phyloP scores from a whole-genome alignment of 495 filamentous ascomycete species.

The Aspergillus baeticus region DNA sequence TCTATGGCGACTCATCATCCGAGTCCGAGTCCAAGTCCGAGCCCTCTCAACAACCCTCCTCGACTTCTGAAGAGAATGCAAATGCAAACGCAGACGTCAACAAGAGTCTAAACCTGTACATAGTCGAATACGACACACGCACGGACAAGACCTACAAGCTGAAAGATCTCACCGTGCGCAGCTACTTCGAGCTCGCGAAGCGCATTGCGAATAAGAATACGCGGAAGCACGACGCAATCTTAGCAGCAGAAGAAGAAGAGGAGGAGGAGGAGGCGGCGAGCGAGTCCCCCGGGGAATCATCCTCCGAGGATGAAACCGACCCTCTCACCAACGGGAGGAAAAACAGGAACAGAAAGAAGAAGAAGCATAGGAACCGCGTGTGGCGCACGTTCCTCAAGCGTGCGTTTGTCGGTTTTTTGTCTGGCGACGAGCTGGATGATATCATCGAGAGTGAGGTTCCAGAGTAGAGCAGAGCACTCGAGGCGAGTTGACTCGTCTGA shows the following conservation, averaged over 20 bases:
- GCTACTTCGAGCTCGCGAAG: conserved; percentile 72
- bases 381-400: conserved; percentile 78
- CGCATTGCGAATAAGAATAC: conserved; percentile 64
- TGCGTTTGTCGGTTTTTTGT: conserved; percentile 75
- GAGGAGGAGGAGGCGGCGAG: too few species aligned
- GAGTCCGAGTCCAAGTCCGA: too few species aligned
- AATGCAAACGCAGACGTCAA: not conserved
- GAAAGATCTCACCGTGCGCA: conserved; percentile 82
- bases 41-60: too few species aligned
- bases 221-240: conserved; percentile 19
- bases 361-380: conserved; percentile 44
- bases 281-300: conserved; percentile 15
- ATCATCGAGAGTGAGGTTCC: conserved; percentile 10
- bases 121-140: conserved; percentile 84
- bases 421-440: conserved; percentile 21
- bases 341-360: conserved; percentile 35
- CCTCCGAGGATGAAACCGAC: not conserved
- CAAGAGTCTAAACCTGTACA: conserved; percentile 52
- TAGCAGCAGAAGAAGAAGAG: too few species aligned
- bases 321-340: not conserved
- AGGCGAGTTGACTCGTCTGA: too few species aligned
- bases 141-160: conserved; percentile 69
- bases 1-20: conserved; percentile 61
- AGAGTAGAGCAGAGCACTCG: too few species aligned
- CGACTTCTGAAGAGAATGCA: not conserved